Percentiles rank a stretch among this genome's conserved stretches.
phyloP scores from a whole-genome alignment of 352 stramenopile genomes.

The Phytopythium aichiense region DNA sequence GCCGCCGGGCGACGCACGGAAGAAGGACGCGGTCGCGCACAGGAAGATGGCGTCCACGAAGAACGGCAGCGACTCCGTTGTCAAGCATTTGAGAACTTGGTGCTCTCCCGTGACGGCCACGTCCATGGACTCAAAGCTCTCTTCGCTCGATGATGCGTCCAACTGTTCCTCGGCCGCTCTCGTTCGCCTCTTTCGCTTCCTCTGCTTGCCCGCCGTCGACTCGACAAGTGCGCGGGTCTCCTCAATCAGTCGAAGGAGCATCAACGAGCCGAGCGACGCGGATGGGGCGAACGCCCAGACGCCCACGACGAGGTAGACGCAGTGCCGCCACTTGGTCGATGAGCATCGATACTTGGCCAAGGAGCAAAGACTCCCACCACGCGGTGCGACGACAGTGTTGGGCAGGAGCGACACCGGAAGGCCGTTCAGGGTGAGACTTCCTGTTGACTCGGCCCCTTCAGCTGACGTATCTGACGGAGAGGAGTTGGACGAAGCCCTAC shows the following conservation, averaged over 20 bases:
- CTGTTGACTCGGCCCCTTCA: conserved; percentile 6
- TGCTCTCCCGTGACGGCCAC: conserved; percentile 53
- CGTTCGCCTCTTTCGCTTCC: conserved; percentile 7
- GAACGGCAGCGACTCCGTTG: conserved; percentile 51
- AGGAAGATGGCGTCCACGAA: conserved; percentile 55
- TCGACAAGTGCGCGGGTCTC: conserved; percentile 44
- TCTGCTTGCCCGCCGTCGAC: conserved; percentile 11
- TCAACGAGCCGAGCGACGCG: conserved; percentile 17
- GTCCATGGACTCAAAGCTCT: conserved; percentile 22
- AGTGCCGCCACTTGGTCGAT: conserved; percentile 40
- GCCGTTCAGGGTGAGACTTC: conserved; percentile 12
- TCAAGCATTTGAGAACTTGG: conserved; percentile 58
- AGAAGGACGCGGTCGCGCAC: conserved; percentile 45
- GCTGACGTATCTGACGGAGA: conserved; percentile 7
- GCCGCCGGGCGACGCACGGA: conserved; percentile 21
- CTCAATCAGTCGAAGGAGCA: conserved; percentile 42
- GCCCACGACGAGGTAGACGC: conserved; percentile 53
- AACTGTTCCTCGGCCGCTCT: conserved; percentile 12
- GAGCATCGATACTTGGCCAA: conserved; percentile 41
- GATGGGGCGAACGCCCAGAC: conserved; percentile 43
- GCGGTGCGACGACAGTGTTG: conserved; percentile 27
- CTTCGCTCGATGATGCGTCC: conserved; percentile 17
- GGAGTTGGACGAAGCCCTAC: neutral
- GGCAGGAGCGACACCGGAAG: conserved; percentile 29
- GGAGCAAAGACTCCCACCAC: conserved; percentile 28